These are phyloP conservation scores for Mortierella sp. DNA, from an alignment of 371 early-diverging fungal species.

Conservation along the genomic window DNA sequence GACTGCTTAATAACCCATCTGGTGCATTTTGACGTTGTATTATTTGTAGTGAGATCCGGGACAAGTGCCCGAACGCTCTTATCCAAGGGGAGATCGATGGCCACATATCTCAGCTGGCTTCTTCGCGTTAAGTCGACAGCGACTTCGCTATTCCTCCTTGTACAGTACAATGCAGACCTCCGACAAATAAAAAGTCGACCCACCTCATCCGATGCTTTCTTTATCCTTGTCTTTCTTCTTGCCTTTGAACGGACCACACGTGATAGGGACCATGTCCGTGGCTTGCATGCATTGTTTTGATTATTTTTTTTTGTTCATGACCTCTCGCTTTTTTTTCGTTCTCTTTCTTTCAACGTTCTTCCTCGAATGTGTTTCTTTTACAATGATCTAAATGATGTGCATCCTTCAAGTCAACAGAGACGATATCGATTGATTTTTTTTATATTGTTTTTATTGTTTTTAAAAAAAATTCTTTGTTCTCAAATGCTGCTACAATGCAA, in stretches of 20 bases:
- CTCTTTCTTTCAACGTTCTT: not conserved
- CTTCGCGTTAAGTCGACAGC: slow-evolving; percentile 16
- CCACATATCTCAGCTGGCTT: slow-evolving; percentile 41
- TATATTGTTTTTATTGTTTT: not conserved
- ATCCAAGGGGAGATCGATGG: slow-evolving; percentile 50
- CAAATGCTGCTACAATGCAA: not conserved
- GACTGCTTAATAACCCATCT: not conserved
- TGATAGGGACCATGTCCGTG: not conserved
- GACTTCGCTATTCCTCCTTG: not conserved
- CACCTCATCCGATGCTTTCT: not conserved
- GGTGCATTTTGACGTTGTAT: not conserved
- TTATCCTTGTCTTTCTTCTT: not conserved
- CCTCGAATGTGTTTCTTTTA: not conserved
- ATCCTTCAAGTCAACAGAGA: not conserved
- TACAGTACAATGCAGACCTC: too few relatives aligned
- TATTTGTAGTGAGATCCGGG: slow-evolving; percentile 46
- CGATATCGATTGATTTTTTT: not conserved
- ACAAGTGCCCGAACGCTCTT: slow-evolving; percentile 47
- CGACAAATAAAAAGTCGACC: not conserved
- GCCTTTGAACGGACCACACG: not conserved
- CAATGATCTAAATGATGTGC: not conserved
- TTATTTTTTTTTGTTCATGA: not conserved
- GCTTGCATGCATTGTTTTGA: not conserved
- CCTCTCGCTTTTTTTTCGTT: not conserved
- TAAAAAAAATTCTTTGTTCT: not conserved